Base-by-base conservation (phyloP, 2,329 filamentous ascomycete species). In the Aspergillus sp. region DNA sequence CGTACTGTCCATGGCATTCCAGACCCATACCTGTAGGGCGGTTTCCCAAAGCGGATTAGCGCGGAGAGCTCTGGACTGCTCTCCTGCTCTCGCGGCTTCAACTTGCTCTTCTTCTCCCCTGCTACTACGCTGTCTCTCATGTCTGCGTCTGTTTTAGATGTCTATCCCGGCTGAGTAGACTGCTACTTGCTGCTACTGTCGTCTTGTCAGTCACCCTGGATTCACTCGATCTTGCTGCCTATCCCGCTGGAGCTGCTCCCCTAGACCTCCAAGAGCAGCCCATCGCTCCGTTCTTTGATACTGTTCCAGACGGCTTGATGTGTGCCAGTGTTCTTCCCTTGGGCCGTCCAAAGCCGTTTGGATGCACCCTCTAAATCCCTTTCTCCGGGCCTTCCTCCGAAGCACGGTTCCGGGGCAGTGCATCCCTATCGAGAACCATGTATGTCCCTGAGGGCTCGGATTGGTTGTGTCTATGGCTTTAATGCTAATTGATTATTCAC, bases 321-420 rank as follows among this genome's bases (percentile, higher is more conserved):
- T 55, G 47, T 52, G 43, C 50, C 45, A 37, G 49, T 48, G 44
- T 35, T 44, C 34, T 35, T 51, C 41, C 45, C 39, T 46, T 42
- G 55, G 55, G 53, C 52, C 51, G 51, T 60, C 58, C 59, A 57
- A 60, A 52, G 60, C 48, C 56, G 60, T 61, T 61, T 82, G 81
- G 78, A 94, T 94, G 88, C 88, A 88, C 80, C 86, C 91, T 70
- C 75, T 96, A 79, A 98, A 98, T 68, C 91, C 91, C 62, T 96
- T 95, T 68, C 75, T 98, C 64, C 81, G 84, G 72, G 86, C 89
- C 73, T 96, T 98, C 78, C 95, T 95, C 75, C 86, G 86, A 71
- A 96, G 86, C 75, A 79, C 85, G 61, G 75, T 95, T 58, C 82
- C 83, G 49, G 71, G 82, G 53, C 89, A 96, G 78, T 96, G 91